Conservation (phyloP, 2,329 filamentous ascomycete genomes). For the Lasiodiplodia citricola region DNA sequence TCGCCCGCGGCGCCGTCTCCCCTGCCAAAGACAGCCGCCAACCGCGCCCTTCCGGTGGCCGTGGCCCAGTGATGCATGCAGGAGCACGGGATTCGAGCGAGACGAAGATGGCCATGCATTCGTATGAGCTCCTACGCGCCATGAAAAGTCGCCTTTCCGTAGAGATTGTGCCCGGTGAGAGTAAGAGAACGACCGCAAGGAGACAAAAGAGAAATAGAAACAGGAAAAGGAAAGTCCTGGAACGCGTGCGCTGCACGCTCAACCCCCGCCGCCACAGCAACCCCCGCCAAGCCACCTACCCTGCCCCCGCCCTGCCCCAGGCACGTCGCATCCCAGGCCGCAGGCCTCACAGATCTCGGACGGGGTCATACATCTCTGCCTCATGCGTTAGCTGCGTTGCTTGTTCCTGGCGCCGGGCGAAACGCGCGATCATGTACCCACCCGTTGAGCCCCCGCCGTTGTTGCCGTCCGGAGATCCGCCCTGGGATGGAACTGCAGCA, state of each 20-base stretch:
- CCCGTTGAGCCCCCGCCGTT: constrained; percentile 25
- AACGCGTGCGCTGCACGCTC: not conserved
- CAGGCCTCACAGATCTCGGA: constrained; percentile 20
- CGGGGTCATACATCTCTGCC: constrained; percentile 26
- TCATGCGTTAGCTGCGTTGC: not conserved
- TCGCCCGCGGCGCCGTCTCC: not conserved
- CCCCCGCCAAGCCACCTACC: not conserved
- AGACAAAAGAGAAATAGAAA: constrained; percentile 3
- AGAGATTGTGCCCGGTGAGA: constrained; percentile 5
- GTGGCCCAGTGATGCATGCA: not conserved
- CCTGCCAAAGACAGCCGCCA: not conserved
- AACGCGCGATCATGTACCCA: constrained; percentile 13
- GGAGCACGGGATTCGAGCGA: not conserved
- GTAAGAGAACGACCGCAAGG: constrained; percentile 11
- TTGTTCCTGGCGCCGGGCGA: not conserved
- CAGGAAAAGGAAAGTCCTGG: constrained; percentile 1
- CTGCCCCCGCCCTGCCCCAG: not conserved
- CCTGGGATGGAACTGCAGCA: constrained; percentile 24
- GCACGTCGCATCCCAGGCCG: not conserved
- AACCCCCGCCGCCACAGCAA: not conserved
- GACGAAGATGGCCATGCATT: constrained; percentile 11
- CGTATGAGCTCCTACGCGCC: constrained; percentile 12
- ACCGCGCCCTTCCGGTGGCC: not conserved
- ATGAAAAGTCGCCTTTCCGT: not conserved
- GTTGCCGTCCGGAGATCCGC: constrained; percentile 23